Base-by-base conservation (phyloP, 441 rosid genomes). In the Brassica hybrid region DNA sequence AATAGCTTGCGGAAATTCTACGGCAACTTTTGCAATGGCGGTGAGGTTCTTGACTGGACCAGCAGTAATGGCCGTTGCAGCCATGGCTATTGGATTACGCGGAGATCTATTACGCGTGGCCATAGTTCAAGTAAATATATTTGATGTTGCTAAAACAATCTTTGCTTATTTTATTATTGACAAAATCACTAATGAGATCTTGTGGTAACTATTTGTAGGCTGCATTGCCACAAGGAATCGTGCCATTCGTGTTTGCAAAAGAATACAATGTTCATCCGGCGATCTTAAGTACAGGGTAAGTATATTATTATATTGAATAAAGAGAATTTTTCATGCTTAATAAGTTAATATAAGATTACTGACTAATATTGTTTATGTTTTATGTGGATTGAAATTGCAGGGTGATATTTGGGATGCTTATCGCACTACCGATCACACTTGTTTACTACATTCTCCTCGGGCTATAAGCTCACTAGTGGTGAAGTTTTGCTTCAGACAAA, bases 381-480 rank as follows among this genome's bases (percentile, higher is more conserved):
- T 71, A 23, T 67, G 50, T 60, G 68, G 61, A 18, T 68, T 68
- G 73, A 58, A 34, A 79, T 79, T 71, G 77, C 89, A 91, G 98
- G 86, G 95, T 93, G 11, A 90, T 93, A 32, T 90, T 91, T 27
- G 97, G 97, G 69, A 90, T 91, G 98, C 82, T 93, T 77, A 83
- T 93, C 67, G 94, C 98, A 6, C 77, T 91, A 78, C 98, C 98
- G 21, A 87, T 93, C 62, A 88, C 97, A 25, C 79, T 93, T 69
- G 84, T 89, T 66, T 93, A 93, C 76, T 91, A 93, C 36, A 78
- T 91, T 68, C 86, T 89, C 63, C 94, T 93, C 25, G 98, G 93
- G 63, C 76, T 93, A 38, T 91, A 85, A 83, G 58, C 59, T 69
- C 13, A 5, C 16, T 13, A 10, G n/a, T 32, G 36, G 63, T 56